These are phyloP conservation scores for Westerdykella ornata DNA, from an alignment of 2,329 filamentous ascomycete species.

Conservation along the genomic window DNA sequence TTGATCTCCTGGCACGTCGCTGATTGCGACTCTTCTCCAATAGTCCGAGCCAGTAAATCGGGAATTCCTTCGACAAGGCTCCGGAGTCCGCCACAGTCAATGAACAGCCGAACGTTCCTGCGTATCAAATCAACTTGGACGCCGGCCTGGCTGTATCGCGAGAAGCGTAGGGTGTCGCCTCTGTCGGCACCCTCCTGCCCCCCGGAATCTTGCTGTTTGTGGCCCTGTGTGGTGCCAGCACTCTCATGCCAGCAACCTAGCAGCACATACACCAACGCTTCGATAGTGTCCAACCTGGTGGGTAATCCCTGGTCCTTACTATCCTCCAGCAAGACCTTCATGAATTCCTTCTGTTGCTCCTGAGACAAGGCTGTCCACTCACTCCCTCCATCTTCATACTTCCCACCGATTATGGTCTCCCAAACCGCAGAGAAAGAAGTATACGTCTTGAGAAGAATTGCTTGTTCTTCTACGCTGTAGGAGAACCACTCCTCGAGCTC, in stretches of 20 bases:
- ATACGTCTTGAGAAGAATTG: conserved; percentile 68
- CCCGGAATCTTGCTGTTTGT: conserved; percentile 3
- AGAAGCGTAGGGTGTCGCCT: not conserved
- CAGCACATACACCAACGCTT: conserved; percentile 43
- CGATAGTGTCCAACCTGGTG: conserved; percentile 33
- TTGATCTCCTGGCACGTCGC: conserved; percentile 27
- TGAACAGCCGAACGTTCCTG: conserved; percentile 39
- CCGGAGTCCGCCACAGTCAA: conserved; percentile 35
- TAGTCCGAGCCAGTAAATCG: conserved; percentile 13
- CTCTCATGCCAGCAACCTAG: conserved; percentile 48
- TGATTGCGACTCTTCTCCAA: conserved; percentile 25
- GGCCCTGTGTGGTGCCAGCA: conserved; percentile 31
- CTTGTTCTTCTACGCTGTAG: conserved; percentile 80
- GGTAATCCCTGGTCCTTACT: conserved; percentile 28
- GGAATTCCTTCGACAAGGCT: not conserved
- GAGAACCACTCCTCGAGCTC: conserved; percentile 98
- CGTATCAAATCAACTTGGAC: conserved; percentile 43
- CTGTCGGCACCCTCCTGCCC: not conserved
- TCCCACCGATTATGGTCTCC: conserved; percentile 41
- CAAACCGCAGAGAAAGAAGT: conserved; percentile 72
- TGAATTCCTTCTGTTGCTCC: conserved; percentile 52
- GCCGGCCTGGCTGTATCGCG: conserved; percentile 26
- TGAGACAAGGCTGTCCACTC: conserved; percentile 62
- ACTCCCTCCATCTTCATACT: conserved; percentile 39
- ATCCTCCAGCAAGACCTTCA: conserved; percentile 40